A percentile compares a stretch with the other conserved stretches of the same genome.
Evolutionary conservation across 345 rosid genomes (phyloP).

Genomic region (Rhodamnia rubescens): DNA sequence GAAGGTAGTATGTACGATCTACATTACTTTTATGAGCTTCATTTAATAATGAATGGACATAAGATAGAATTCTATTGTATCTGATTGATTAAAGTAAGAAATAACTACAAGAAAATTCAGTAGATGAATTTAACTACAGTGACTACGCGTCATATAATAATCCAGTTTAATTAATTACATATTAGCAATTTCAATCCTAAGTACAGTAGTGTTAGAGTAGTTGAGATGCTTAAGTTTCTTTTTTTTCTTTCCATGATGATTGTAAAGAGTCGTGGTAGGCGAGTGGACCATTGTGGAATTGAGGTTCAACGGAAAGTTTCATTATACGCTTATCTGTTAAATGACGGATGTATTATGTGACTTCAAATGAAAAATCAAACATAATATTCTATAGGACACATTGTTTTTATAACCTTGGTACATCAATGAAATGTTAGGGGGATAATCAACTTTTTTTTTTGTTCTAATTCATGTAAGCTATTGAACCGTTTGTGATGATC

Average conservation of each 20-base stretch:
- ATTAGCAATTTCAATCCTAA: neutral
- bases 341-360: neutral
- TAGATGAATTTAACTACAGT: fast-evolving
- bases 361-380: neutral
- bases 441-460: too few species aligned
- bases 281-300: neutral
- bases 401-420: too few species aligned
- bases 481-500: neutral
- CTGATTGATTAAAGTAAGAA: neutral
- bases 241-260: neutral
- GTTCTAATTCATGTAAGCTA: neutral
- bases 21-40: neutral
- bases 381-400: too few species aligned
- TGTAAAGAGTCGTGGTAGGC: too few species aligned
- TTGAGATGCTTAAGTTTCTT: neutral
- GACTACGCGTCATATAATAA: fast-evolving
- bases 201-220: fast-evolving
- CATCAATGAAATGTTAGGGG: too few species aligned
- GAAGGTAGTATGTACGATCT: neutral
- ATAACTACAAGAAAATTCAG: neutral
- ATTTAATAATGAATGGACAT: neutral
- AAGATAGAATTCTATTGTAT: neutral
- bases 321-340: fast-evolving
- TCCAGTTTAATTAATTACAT: neutral
- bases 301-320: too few species aligned